These are phyloP conservation scores for Escovopsis sp. DNA, from an alignment of 2,329 filamentous ascomycete species.

Conservation along the genomic window DNA sequence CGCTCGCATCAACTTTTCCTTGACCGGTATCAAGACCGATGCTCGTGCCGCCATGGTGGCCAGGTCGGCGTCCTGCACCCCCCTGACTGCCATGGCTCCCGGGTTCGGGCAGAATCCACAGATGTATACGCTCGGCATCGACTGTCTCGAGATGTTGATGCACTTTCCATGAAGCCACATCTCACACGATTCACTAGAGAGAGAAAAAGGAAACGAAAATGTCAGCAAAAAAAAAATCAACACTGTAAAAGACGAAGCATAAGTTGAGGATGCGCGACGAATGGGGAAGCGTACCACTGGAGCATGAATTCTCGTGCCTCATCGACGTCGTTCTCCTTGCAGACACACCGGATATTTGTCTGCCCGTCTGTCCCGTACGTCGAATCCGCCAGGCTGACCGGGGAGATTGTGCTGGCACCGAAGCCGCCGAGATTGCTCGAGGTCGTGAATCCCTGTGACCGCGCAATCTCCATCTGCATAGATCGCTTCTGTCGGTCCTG, in stretches of 20 bases:
- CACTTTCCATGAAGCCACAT: conserved; percentile 51
- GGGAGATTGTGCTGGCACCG: conserved; percentile 30
- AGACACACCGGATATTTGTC: conserved; percentile 39
- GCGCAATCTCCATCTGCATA: conserved; percentile 17
- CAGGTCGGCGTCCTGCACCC: conserved; percentile 29
- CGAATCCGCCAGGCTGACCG: conserved; percentile 34
- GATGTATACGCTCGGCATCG: conserved; percentile 46
- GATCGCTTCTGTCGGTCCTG: conserved; percentile 34
- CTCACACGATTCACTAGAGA: conserved; percentile 45
- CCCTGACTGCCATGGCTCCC: conserved; percentile 35
- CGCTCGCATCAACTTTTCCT: conserved; percentile 28
- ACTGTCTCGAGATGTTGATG: conserved; percentile 41
- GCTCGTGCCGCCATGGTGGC: conserved; percentile 12
- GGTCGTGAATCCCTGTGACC: conserved; percentile 18
- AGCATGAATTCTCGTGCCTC: conserved; percentile 42
- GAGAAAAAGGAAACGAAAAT: background rate
- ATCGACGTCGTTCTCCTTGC: conserved; percentile 29
- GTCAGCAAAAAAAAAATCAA: background rate
- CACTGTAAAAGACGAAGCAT: background rate
- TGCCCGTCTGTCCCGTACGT: conserved; percentile 28
- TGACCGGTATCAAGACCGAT: conserved; percentile 22
- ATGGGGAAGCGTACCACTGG: conserved; percentile 39
- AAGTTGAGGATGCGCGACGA: background rate
- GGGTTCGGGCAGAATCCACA: conserved; percentile 50
- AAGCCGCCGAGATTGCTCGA: conserved; percentile 18